Evolutionary conservation across 768 basidiomycete species (phyloP), one percentile per base, ranked within the genome.

Genomic region (Mycena floridula): DNA sequence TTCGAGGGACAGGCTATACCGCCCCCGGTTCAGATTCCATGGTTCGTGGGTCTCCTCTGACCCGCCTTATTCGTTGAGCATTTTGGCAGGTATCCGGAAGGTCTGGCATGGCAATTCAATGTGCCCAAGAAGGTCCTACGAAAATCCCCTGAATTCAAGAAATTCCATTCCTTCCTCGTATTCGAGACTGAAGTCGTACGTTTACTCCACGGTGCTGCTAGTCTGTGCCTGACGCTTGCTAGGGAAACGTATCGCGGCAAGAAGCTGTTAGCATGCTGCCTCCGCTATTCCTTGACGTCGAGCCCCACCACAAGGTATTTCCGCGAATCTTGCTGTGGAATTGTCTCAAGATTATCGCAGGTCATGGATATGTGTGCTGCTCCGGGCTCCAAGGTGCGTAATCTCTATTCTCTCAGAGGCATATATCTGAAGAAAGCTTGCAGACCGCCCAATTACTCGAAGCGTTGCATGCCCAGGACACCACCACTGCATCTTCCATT

Each of bases 261-360:
- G 96, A 99, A 64, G 93, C 91, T 15, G 96, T 99, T 46, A 95
- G 91, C 60, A 99, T 99, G 96, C 70, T 99, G n/a, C 96, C 96
- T 5, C 95, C 96, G 1, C 76, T 99, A 2, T 82, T 98, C 53
- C 77, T 99, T 25, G 89, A 92, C 44, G 90, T 98, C n/a, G 73
- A 89, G 56, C 90, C 96, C 0, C 87, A 96, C 59, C 95, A 98
- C 60, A 72, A 69, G 55, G 87, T 82, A 57, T 41, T 73, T 65
- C 45, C 28, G 27, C 9, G 30, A 7, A 39, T 42, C 36, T 26
- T 45, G 7, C 18, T 2, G 18, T 22, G 13, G 24, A 36, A 21
- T 42, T 25, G n/a, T 30, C 44, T n/a, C 26, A 45, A 28, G 45
- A 16, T 44, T 39, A 15, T n/a, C 16, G 2, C 45, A 88, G 81